Conservation (phyloP, 164 flowering plant species). For the Paratinospora sagittata region DNA sequence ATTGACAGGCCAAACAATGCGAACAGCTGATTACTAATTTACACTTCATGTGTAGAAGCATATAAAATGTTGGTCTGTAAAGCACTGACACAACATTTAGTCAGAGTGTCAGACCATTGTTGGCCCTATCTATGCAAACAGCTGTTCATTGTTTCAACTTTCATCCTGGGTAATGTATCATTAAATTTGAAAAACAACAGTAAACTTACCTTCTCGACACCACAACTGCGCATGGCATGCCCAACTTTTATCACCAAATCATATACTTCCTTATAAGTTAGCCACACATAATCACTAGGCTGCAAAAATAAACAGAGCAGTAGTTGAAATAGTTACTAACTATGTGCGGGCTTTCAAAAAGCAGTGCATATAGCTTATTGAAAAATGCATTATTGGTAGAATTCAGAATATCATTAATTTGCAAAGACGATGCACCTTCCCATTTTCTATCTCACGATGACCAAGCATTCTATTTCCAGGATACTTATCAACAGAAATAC, state of each 20-base stretch:
- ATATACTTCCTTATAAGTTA: constrained; percentile 79
- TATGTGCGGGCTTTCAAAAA: neutral
- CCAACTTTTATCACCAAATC: constrained; percentile 67
- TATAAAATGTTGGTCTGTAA: neutral
- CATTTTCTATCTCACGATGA: constrained; percentile 51
- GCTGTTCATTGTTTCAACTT: neutral
- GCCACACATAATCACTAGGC: constrained; percentile 85
- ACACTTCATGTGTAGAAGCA: neutral
- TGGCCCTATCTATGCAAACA: neutral
- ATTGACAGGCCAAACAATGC: neutral
- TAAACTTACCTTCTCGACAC: constrained; percentile 51
- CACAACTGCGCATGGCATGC: constrained; percentile 63
- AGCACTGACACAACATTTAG: neutral
- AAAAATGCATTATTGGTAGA: neutral
- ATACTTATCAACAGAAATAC: constrained; percentile 62
- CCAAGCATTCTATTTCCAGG: constrained; percentile 89
- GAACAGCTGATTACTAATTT: neutral
- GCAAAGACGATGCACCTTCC: constrained; percentile 42
- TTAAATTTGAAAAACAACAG: neutral
- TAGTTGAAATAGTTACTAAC: neutral
- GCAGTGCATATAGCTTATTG: neutral
- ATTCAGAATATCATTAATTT: neutral
- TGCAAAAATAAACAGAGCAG: constrained; percentile 24
- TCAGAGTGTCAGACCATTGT: neutral
- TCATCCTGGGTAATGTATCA: neutral